Evolutionary conservation across 2,329 filamentous ascomycete species (phyloP).

Genomic region (Alternaria dauci): DNA sequence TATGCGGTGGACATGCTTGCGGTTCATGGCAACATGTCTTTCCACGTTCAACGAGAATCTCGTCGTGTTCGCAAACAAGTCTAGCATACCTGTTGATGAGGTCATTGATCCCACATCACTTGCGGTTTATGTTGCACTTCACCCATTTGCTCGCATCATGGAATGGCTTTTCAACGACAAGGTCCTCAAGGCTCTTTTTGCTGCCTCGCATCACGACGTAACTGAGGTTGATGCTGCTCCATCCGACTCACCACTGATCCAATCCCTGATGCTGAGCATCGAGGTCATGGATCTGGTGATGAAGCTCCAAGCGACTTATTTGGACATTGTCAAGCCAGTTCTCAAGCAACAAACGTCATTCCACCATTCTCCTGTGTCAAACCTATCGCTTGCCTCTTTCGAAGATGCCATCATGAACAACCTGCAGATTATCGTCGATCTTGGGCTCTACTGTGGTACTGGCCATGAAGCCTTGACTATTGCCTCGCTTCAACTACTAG

Average conservation of each 20-base stretch:
- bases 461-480: slow-evolving; percentile 83
- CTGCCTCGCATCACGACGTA: slow-evolving; percentile 78
- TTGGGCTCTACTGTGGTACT: slow-evolving; percentile 87
- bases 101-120: slow-evolving; percentile 79
- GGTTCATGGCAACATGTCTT: slow-evolving; percentile 82
- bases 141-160: slow-evolving; percentile 94
- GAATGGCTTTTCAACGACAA: slow-evolving; percentile 98
- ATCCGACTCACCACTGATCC: slow-evolving; percentile 80
- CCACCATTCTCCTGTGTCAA: slow-evolving; percentile 70
- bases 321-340: slow-evolving; percentile 84
- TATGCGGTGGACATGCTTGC: slow-evolving; percentile 80
- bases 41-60: slow-evolving; percentile 93
- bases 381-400: slow-evolving; percentile 83
- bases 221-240: slow-evolving; percentile 75
- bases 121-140: slow-evolving; percentile 80
- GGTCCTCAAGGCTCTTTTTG: slow-evolving; percentile 80
- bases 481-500: slow-evolving; percentile 80
- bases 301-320: slow-evolving; percentile 88
- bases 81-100: slow-evolving; percentile 76
- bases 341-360: slow-evolving; percentile 72
- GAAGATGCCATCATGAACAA: slow-evolving; percentile 90
- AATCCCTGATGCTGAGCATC: slow-evolving; percentile 80
- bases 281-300: slow-evolving; percentile 84
- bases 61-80: slow-evolving; percentile 82
- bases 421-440: slow-evolving; percentile 77